Percentiles rank a stretch among this genome's conserved stretches.
These are phyloP conservation scores for Cyberlindnera saturnus DNA, from an alignment of 805 yeast species.

Conservation along the genomic window DNA sequence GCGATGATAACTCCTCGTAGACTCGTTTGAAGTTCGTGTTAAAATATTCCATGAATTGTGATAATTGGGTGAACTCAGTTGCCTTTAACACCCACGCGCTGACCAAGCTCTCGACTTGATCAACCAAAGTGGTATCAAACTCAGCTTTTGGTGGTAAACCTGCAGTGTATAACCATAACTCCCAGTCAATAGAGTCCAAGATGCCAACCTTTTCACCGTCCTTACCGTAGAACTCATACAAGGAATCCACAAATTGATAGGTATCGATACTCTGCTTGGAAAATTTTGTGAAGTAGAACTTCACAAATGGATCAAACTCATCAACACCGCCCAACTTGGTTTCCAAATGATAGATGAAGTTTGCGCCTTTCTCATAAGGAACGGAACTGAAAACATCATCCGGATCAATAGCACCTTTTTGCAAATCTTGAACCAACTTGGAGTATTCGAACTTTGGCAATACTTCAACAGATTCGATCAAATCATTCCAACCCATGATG, in stretches of 20 bases:
- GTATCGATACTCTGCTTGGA: conserved; percentile 72
- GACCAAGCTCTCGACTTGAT: conserved; percentile 62
- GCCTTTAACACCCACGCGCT: conserved; percentile 46
- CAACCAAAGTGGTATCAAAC: conserved; percentile 75
- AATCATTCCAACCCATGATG: conserved; percentile 83
- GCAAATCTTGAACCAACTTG: conserved; percentile 66
- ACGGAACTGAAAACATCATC: conserved; percentile 86
- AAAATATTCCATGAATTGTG: conserved; percentile 14
- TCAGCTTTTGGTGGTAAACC: conserved; percentile 88
- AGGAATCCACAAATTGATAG: conserved; percentile 68
- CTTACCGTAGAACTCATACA: conserved; percentile 56
- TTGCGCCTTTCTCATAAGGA: conserved; percentile 89
- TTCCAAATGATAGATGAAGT: conserved; percentile 71
- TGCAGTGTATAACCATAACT: conserved; percentile 71
- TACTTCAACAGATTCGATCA: conserved; percentile 59
- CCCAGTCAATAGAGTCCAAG: conserved; percentile 78
- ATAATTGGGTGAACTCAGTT: conserved; percentile 4
- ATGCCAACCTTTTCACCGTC: conserved; percentile 36
- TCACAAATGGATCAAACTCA: conserved; percentile 74
- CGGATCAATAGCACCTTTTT: conserved; percentile 63
- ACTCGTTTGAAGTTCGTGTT: conserved; percentile 25
- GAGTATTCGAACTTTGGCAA: conserved; percentile 53
- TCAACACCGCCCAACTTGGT: conserved; percentile 55
- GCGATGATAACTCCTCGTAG: conserved; percentile 50
- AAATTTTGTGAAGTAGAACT: conserved; percentile 66